phyloP scores from a whole-genome alignment of 176 grass and related monocot genomes.

The Aegilops bicornis region DNA sequence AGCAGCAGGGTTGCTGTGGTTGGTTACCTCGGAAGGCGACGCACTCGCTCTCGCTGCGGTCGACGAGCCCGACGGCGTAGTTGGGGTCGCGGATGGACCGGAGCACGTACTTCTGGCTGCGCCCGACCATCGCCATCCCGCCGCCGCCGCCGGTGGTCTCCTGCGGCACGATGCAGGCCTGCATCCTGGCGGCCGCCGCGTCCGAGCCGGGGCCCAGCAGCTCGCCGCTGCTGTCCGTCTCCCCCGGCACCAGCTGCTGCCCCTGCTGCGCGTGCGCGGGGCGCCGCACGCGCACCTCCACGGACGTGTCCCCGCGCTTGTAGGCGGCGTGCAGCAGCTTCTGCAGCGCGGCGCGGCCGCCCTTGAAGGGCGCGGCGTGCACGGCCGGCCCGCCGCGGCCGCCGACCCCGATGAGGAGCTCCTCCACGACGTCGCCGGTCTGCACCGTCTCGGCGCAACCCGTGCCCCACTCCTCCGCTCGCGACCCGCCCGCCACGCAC shows the following conservation, averaged over 20 bases:
- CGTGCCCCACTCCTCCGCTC: conserved; percentile 73
- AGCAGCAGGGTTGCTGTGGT: background rate
- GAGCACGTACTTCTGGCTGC: conserved; percentile 69
- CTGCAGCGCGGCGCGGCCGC: conserved; percentile 66
- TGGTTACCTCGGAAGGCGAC: conserved; percentile 76
- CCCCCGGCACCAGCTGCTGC: background rate
- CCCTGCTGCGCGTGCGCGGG: conserved; percentile 1
- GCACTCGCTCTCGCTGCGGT: conserved; percentile 91
- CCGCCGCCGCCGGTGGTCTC: conserved; percentile 17
- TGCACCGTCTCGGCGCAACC: conserved; percentile 66
- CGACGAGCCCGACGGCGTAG: conserved; percentile 87
- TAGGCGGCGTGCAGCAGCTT: conserved; percentile 76
- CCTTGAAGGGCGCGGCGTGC: conserved; percentile 83
- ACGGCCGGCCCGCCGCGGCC: conserved; percentile 23
- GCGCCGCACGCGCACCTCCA: conserved; percentile 62
- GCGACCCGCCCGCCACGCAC: conserved; percentile 74
- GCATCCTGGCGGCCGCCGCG: conserved; percentile 41
- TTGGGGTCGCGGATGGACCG: conserved; percentile 94
- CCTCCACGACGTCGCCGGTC: conserved; percentile 77
- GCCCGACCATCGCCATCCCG: conserved; percentile 31
- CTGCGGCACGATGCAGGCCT: conserved; percentile 89
- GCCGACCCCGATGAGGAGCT: conserved; percentile 61
- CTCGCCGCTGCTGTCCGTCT: background rate
- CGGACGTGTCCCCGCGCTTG: conserved; percentile 83
- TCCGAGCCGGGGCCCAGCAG: background rate